Conservation (phyloP, 1,284 basidiomycete genomes). For the Schizophyllum amplum region DNA sequence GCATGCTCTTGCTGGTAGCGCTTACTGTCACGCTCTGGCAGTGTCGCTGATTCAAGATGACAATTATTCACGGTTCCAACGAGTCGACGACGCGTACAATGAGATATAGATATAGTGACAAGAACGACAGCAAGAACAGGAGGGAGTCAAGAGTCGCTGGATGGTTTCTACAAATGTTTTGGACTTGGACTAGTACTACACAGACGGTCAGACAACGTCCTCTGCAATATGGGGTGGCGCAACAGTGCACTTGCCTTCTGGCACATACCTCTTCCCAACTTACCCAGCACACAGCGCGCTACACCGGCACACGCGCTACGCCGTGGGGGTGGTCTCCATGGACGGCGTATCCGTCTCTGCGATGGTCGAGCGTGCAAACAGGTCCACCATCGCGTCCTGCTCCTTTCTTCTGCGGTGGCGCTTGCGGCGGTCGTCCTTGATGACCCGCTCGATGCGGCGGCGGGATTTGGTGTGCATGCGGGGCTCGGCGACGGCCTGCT, state of each 20-base stretch:
- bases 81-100: background rate
- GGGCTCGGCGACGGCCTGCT: conserved; percentile 55
- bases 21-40: too few relatives aligned
- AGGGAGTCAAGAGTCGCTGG: background rate
- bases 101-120: background rate
- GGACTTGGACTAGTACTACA: background rate
- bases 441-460: conserved; percentile 63
- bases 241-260: background rate
- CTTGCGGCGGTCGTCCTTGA: conserved; percentile 72
- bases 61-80: background rate
- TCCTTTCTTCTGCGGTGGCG: conserved; percentile 73
- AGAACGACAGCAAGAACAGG: background rate
- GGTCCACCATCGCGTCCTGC: conserved; percentile 69
- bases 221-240: background rate
- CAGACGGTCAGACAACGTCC: background rate
- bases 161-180: background rate
- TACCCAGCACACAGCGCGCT: background rate
- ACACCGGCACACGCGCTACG: background rate
- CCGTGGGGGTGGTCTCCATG: background rate
- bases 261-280: background rate
- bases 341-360: background rate
- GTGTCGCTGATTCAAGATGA: background rate
- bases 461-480: conserved; percentile 52
- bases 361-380: conserved; percentile 49
- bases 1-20: too few relatives aligned